Evolutionary conservation across 2,329 filamentous ascomycete genomes (phyloP), one percentile per base, ranked within the genome.

Genomic region (Ophiostoma sp.): DNA sequence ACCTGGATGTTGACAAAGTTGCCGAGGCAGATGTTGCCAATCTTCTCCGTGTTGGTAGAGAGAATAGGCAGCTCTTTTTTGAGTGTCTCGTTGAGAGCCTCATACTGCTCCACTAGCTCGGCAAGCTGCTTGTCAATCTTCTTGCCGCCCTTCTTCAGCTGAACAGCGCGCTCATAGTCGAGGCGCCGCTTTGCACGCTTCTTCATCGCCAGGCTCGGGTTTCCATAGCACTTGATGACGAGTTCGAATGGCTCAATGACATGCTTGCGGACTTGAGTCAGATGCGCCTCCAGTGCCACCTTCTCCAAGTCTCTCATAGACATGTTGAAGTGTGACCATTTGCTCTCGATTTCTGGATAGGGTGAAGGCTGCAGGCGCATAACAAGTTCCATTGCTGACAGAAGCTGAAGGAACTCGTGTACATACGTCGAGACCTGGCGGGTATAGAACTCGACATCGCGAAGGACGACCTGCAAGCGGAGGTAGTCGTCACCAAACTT

Each of bases 401-500:
- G 85, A 72, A 94, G 90, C 70, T 91, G 88, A 65, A 93, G 85
- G 74, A 96, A 93, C 72, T 91, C 89, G 69, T 90, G 86, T 65
- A 97, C 89, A 71, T 91, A 92, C n/a, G 85, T 85, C 8, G 90
- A 87, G 3, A 92, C 87, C 68, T 93, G 89, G n/a, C 89, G 86
- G 4, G 92, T 89, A 77, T 98, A 98, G 74, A 89, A 92, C 75
- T 97, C 92, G n/a, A 97, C 90, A 76, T 98, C 95, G 69, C 93
- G 88, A 75, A 96, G 87, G 58, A 97, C 92, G 52, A 99, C 90
- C 75, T 98, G 94, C 41, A 98, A 81, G 70, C 94, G 90, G 71
- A 97, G 89, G 77, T 93, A 97, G 76, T 97, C 93, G 71, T 96
- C 92, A 44, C 91, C 89, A 74, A 97, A 98, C 74, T 88, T 92